phyloP scores from a whole-genome alignment of 2,329 filamentous ascomycete species.

The Anisogramma anomala region DNA sequence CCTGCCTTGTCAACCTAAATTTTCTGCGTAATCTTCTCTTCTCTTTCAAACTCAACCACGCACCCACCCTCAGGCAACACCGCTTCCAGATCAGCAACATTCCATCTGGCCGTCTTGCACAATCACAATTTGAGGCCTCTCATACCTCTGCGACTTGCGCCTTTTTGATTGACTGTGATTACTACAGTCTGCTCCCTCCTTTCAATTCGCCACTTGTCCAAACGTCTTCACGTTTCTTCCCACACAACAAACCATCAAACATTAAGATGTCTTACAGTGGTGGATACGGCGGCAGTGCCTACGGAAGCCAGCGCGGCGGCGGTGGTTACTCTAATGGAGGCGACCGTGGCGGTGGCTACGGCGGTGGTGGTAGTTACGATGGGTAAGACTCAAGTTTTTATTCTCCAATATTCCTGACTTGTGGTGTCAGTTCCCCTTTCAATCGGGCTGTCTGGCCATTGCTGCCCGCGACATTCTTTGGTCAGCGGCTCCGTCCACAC shows the following conservation, averaged over 20 bases:
- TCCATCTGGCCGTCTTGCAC: conserved; percentile 2
- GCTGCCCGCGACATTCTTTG: neutral
- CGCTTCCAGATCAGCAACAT: conserved; percentile 2
- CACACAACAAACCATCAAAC: conserved; percentile 1
- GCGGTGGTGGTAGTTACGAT: conserved; percentile 26
- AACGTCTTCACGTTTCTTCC: neutral
- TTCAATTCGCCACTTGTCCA: conserved; percentile 9
- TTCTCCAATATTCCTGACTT: conserved; percentile 14
- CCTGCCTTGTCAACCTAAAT: conserved; percentile 10
- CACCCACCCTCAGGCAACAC: conserved; percentile 16
- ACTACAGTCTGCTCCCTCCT: conserved; percentile 3
- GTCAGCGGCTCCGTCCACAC: no score
- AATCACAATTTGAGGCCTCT: conserved; percentile 3
- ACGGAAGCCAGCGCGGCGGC: conserved; percentile 32
- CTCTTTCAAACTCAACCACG: conserved; percentile 13
- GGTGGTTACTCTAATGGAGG: conserved; percentile 40
- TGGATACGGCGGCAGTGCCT: conserved; percentile 30
- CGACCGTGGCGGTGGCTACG: conserved; percentile 36
- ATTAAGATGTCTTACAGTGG: conserved; percentile 34
- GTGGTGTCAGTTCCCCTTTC: neutral
- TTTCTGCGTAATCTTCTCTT: conserved; percentile 8
- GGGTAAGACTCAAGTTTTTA: conserved; percentile 21
- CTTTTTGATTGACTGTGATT: conserved; percentile 7
- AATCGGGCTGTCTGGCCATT: neutral
- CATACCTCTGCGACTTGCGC: neutral